Evolutionary conservation across 805 yeast genomes (phyloP), one percentile per base, ranked within the genome.

Genomic region (Metschnikowia rubicola): DNA sequence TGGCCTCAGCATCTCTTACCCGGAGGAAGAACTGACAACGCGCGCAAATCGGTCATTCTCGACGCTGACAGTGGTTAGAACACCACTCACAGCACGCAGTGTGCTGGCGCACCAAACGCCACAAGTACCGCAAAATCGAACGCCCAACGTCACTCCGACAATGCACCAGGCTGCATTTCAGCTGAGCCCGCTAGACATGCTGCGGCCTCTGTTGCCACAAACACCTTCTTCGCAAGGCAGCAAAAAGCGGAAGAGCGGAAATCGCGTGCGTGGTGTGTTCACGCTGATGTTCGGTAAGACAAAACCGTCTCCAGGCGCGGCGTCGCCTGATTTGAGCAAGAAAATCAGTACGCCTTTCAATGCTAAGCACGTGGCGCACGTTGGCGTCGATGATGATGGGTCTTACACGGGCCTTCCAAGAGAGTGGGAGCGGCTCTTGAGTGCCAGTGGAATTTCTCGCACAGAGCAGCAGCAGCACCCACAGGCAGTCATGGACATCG

Each of bases 401-500:
- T 86, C 87, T 37, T 92, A 86, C 63, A 88, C 94, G 0, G 98
- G 97, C 2, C 71, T 94, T 37, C 99, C 99, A 0, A 84, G 80
- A 29, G 96, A 89, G 59, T 94, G 99, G 99, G 89, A 89, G 52
- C 78, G 80, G 52, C 73, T 91, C 32, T 74, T 94, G 44, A 77
- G 84, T 10, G 87, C 94, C 2, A 86, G 90, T 58, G 97, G 97
- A 44, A 90, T 94, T 49, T 81, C 96, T 6, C 82, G 79, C 53
- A 86, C 80, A 53, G 99, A 94, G 59, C 96, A 89, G 68, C 84
- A 84, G 61, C 87, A 85, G 51, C 88, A 94, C 65, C 97, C 97
- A 2, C 91, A 88, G 64, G 97, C 96, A 1, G 96, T 94, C 5
- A 86, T 86, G 76, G 96, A 89, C 59, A 90, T 88, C 50, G 89